These are phyloP conservation scores for Albatrellus ellisii DNA, from an alignment of 768 basidiomycete genomes.

Conservation along the genomic window DNA sequence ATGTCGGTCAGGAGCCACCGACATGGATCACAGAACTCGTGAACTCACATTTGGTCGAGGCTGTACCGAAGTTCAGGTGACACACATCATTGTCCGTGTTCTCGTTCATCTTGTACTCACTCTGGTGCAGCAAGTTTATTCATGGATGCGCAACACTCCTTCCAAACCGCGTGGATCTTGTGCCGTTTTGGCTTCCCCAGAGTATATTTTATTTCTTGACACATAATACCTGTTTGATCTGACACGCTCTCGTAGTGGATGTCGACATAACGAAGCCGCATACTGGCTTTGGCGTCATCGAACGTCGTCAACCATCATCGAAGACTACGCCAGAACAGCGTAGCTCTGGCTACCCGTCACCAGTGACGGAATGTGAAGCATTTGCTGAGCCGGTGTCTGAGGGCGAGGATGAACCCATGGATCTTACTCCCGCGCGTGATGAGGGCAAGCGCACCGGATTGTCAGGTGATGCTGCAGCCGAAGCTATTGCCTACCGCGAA, in stretches of 20 bases:
- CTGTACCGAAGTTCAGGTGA: constrained; percentile 87
- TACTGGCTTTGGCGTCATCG: constrained; percentile 50
- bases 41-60: constrained; percentile 88
- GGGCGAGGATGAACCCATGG: constrained; percentile 76
- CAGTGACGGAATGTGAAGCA: constrained; percentile 17
- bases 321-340: constrained; percentile 17
- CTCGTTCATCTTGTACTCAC: constrained; percentile 1
- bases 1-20: constrained; percentile 90
- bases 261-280: constrained; percentile 90
- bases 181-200: constrained; percentile 98
- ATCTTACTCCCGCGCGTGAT: constrained; percentile 56
- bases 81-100: too few relatives aligned
- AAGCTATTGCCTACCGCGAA: constrained; percentile 80
- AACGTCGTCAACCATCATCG: constrained; percentile 35
- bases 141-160: constrained; percentile 92
- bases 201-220: constrained; percentile 31
- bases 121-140: constrained; percentile 66
- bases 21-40: constrained; percentile 97
- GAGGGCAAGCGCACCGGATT: constrained; percentile 76
- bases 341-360: constrained; percentile 29
- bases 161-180: constrained; percentile 85
- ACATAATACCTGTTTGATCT: background rate
- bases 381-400: constrained; percentile 92
- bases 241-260: constrained; percentile 49
- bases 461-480: constrained; percentile 58